A percentile compares a stretch with the other conserved stretches of the same genome.
Conservation (phyloP, 257 asterid genomes). For the Nemophila menziesii region DNA sequence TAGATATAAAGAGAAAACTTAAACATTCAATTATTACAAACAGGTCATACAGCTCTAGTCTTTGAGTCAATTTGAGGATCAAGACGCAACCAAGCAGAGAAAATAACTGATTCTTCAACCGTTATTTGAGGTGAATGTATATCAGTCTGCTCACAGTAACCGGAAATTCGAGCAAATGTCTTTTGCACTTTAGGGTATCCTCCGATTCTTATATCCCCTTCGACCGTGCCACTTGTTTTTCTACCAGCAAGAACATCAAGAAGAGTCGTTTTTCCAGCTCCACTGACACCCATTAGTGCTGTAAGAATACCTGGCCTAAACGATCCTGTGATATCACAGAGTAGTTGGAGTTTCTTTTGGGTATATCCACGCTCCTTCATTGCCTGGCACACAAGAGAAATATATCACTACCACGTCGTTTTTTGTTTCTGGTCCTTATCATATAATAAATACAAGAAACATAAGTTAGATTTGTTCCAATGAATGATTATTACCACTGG, state of each 20-base stretch:
- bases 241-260: conserved; percentile 58
- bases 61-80: conserved; percentile 27
- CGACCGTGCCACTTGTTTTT: conserved; percentile 39
- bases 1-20: too few species aligned
- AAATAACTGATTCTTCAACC: conserved; percentile 41
- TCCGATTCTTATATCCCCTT: conserved; percentile 45
- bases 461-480: background rate
- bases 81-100: conserved; percentile 58
- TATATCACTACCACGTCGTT: background rate
- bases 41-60: conserved; percentile 27
- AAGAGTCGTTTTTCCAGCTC: conserved; percentile 58
- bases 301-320: conserved; percentile 54
- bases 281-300: conserved; percentile 55
- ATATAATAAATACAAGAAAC: too few species aligned
- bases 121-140: conserved; percentile 49
- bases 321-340: conserved; percentile 36
- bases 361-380: conserved; percentile 46
- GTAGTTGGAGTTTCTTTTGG: conserved; percentile 37
- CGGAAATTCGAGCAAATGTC: conserved; percentile 44
- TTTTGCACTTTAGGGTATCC: conserved; percentile 47
- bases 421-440: background rate
- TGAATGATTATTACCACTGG: conserved; percentile 39
- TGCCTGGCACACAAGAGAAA: conserved; percentile 20
- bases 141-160: conserved; percentile 49
- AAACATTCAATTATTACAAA: too few species aligned